phyloP scores from a whole-genome alignment of 1,139 yeast genomes.

The Lodderomyces theae region DNA sequence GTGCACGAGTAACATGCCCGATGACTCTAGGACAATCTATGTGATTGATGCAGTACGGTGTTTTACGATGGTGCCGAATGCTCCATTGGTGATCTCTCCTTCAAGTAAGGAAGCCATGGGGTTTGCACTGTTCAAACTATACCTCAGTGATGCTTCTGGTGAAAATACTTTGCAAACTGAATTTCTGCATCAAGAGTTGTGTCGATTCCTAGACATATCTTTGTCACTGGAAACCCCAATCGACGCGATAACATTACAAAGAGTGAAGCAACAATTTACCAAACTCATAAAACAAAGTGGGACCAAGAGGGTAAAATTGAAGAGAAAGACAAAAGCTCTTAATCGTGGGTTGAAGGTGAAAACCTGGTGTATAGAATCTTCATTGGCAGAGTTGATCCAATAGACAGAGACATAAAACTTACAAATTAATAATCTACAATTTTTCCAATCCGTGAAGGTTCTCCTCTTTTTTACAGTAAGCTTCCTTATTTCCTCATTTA shows the following conservation, averaged over 20 bases:
- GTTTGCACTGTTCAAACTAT: background rate
- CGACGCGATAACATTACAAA: background rate
- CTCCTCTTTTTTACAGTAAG: too few species aligned
- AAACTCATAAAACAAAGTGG: background rate
- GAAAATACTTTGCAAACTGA: too few species aligned
- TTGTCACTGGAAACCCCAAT: background rate
- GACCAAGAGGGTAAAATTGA: background rate
- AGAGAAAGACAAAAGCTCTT: background rate
- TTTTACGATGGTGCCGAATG: background rate
- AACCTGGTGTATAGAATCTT: constrained; percentile 3
- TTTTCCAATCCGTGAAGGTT: too few species aligned
- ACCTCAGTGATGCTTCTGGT: background rate
- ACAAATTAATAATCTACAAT: background rate
- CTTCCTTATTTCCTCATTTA: constrained; percentile 2
- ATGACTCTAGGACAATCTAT: background rate
- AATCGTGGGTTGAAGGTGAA: background rate
- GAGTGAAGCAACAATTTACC: background rate
- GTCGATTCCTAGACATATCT: background rate
- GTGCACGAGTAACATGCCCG: background rate
- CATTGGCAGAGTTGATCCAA: constrained; percentile 20
- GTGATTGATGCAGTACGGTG: background rate
- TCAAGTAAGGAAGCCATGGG: background rate
- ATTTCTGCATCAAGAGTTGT: background rate
- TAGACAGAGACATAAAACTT: background rate
- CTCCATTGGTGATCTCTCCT: background rate